Evolutionary conservation across 1,139 yeast genomes (phyloP).

Genomic region (Debaryomyces robertsiae): DNA sequence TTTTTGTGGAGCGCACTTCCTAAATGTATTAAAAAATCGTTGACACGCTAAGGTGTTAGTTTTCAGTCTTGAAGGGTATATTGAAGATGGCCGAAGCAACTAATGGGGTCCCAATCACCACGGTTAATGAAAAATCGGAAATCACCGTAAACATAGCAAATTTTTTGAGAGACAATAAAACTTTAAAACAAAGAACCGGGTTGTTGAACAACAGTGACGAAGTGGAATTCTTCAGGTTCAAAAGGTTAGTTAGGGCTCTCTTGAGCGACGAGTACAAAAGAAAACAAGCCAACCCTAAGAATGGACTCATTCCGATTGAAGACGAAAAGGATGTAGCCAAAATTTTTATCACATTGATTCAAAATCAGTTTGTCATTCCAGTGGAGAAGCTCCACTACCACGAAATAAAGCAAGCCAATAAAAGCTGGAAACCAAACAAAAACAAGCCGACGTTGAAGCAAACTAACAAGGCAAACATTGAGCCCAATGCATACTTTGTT

Average conservation of each 20-base stretch:
- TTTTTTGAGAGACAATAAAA: constrained; percentile 63
- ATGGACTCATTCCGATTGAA: constrained; percentile 58
- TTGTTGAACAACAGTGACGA: constrained; percentile 65
- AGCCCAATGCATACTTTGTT: constrained; percentile 77
- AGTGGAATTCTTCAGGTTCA: constrained; percentile 82
- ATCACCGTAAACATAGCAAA: constrained; percentile 61
- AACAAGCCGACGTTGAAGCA: constrained; percentile 74
- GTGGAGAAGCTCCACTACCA: constrained; percentile 69
- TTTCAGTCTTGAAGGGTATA: background rate
- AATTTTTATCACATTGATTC: constrained; percentile 67
- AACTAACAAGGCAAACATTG: constrained; percentile 66
- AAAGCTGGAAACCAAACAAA: constrained; percentile 66
- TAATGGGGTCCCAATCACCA: constrained; percentile 10
- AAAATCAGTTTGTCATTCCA: constrained; percentile 75
- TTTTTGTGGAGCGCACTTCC: constrained; percentile 7
- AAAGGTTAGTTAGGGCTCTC: constrained; percentile 80
- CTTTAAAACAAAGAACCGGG: constrained; percentile 80
- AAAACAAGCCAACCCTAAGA: constrained; percentile 55
- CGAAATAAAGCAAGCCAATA: constrained; percentile 65
- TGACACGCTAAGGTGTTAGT: constrained; percentile 1
- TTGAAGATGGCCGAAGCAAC: constrained; percentile 1
- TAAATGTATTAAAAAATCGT: constrained; percentile 6
- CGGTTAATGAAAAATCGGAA: constrained; percentile 25
- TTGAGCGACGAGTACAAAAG: constrained; percentile 69
- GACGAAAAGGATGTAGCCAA: constrained; percentile 60